Base-by-base conservation (phyloP, 2,329 filamentous ascomycete species). In the Penicillium sp. region DNA sequence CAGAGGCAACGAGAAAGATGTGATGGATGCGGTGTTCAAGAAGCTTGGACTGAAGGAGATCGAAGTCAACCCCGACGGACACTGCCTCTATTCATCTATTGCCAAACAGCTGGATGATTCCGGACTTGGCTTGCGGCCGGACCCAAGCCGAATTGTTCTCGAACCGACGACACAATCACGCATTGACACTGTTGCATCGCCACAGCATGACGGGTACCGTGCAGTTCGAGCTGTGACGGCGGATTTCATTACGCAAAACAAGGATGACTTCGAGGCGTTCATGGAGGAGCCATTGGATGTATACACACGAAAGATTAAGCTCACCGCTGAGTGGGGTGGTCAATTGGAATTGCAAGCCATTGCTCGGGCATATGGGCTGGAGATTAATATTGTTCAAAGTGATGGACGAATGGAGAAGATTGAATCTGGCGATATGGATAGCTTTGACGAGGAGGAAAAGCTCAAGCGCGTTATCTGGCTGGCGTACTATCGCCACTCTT, bases 271-370 rank as follows among this genome's bases (percentile, higher is more conserved):
- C 72, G 86, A 83, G 55, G 88, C 90, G 0, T 99, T 97, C 70
- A 79, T 96, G 65, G 93, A 96, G 69, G 92, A 95, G 72, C 86
- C 88, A 14, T 72, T 97, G 47, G 84, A 85, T 3, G 78, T 78
- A 9, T 96, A 98, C 74, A 82, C 91, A 47, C 77, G 78, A 47
- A 91, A 90, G 77, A 91, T 99, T 59, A 80, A 88, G 61, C 87
- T 95, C 57, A 97, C 93, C 49, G 93, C 91, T 0, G 93, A 96
- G 76, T 99, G 95, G 95, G 95, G 95, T 50, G 95, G 95, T 0
- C 91, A 98, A 79, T 76, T 97, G 62, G 95, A 99, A 80, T 77
- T 99, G 55, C 81, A 88, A 73, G 95, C 95, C 25, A 81, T 99
- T 71, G 90, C 93, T 50, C 88, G 86, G 71, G 86, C 85, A 54